phyloP scores from a whole-genome alignment of 2,329 filamentous ascomycete species.

The Leptosphaerulina australis region DNA sequence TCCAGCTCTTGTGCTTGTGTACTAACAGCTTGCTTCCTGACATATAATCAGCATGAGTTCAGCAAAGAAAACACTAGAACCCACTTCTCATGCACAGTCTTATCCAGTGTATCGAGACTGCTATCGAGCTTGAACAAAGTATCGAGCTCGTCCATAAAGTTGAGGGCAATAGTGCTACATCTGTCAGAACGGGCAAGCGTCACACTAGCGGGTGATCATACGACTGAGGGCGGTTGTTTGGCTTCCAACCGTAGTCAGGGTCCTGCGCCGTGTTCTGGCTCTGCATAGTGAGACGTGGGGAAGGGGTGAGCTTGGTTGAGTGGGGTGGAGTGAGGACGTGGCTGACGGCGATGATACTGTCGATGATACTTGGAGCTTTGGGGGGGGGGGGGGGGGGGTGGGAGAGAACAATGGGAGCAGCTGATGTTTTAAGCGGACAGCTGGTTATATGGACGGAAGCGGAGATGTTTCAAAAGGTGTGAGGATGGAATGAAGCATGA shows the following conservation, averaged over 20 bases:
- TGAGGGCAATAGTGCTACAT: conserved; percentile 79
- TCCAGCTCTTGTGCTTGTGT: conserved; percentile 80
- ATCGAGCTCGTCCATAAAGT: conserved; percentile 84
- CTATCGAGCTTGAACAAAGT: conserved; percentile 88
- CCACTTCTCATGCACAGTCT: conserved; percentile 82
- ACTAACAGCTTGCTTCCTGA: conserved; percentile 78
- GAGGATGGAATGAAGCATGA: conserved; percentile 35
- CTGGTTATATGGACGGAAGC: conserved; percentile 25
- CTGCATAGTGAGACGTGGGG: conserved; percentile 33
- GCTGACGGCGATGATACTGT: conserved; percentile 3
- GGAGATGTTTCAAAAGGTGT: conserved; percentile 36
- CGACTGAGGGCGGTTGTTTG: conserved; percentile 82
- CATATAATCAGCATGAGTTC: conserved; percentile 13
- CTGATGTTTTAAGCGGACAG: conserved; percentile 13
- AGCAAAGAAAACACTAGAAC: conserved; percentile 33
- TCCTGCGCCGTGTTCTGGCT: conserved; percentile 26
- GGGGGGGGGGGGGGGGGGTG: not conserved
- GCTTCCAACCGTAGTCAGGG: conserved; percentile 79
- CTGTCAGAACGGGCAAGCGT: conserved; percentile 34
- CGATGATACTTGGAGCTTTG: not conserved
- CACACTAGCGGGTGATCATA: conserved; percentile 56
- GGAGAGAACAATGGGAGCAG: conserved; percentile 2
- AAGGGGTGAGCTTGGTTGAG: conserved; percentile 17
- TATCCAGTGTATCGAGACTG: conserved; percentile 73
- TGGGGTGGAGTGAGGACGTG: conserved; percentile 14